These are phyloP conservation scores for Adansonia digitata DNA, from an alignment of 345 rosid species.

Conservation along the genomic window DNA sequence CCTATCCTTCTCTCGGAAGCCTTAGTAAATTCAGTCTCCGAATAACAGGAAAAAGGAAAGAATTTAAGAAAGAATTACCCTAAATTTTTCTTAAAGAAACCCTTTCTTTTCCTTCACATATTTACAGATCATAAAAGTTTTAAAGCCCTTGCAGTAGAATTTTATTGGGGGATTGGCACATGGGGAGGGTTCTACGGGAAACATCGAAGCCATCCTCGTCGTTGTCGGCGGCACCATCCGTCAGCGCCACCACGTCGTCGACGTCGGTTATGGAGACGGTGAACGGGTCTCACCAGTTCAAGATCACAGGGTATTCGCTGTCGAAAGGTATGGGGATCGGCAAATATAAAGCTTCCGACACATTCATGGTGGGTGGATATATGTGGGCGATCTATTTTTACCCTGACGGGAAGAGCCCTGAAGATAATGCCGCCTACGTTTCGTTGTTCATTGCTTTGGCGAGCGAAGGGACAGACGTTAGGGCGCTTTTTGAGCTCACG, in stretches of 20 bases:
- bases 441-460: slow-evolving; percentile 67
- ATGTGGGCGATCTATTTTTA: slow-evolving; percentile 71
- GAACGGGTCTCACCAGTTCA: slow-evolving; percentile 63
- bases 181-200: slow-evolving; percentile 41
- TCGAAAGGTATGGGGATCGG: slow-evolving; percentile 66
- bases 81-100: slow-evolving; percentile 19
- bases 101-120: background rate
- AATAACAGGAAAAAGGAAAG: background rate
- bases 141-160: background rate
- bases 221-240: slow-evolving; percentile 16
- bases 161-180: slow-evolving; percentile 17
- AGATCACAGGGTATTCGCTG: slow-evolving; percentile 52
- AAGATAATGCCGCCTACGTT: slow-evolving; percentile 56
- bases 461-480: slow-evolving; percentile 62
- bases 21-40: slow-evolving; percentile 4
- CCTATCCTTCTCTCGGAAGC: background rate
- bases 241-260: slow-evolving; percentile 34
- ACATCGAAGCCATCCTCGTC: slow-evolving; percentile 26
- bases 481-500: slow-evolving; percentile 66
- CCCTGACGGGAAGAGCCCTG: slow-evolving; percentile 75
- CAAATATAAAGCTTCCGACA: slow-evolving; percentile 56
- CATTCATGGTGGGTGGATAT: slow-evolving; percentile 61
- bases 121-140: background rate
- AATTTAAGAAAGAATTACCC: slow-evolving; percentile 4
- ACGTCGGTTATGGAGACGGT: slow-evolving; percentile 56